A percentile compares a stretch with the other conserved stretches of the same genome.
phyloP scores from a whole-genome alignment of 2,329 filamentous ascomycete genomes.

The Alternaria metachromatica region DNA sequence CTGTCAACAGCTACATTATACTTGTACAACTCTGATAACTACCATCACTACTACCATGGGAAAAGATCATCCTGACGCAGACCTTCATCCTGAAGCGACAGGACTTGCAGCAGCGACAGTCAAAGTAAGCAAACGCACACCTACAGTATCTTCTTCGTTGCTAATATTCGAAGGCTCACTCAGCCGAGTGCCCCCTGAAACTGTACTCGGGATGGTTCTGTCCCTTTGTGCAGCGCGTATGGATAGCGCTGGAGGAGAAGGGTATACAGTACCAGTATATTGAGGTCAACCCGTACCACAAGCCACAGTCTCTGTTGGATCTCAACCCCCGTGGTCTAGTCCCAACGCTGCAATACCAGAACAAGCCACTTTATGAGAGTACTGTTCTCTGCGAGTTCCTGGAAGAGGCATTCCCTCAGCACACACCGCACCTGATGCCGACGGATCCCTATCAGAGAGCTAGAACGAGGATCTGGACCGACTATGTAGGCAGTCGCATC shows the following conservation, averaged over 20 bases:
- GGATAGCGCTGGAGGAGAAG: slow-evolving; percentile 78
- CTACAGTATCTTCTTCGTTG: neutral
- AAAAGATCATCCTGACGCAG: slow-evolving; percentile 45
- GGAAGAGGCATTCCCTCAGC: slow-evolving; percentile 70
- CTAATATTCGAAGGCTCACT: slow-evolving; percentile 33
- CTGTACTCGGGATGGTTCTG: slow-evolving; percentile 80
- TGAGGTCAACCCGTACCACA: slow-evolving; percentile 76
- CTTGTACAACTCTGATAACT: neutral
- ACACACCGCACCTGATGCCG: slow-evolving; percentile 62
- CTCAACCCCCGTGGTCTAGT: slow-evolving; percentile 79
- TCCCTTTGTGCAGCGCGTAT: slow-evolving; percentile 70
- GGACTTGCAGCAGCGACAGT: slow-evolving; percentile 41
- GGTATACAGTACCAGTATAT: slow-evolving; percentile 74
- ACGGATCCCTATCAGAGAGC: slow-evolving; percentile 69
- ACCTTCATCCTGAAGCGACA: slow-evolving; percentile 45
- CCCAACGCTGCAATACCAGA: slow-evolving; percentile 67
- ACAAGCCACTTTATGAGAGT: slow-evolving; percentile 74
- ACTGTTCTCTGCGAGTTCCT: slow-evolving; percentile 77
- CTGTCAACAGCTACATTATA: neutral
- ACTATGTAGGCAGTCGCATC: slow-evolving; percentile 71
- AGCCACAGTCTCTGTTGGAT: slow-evolving; percentile 69
- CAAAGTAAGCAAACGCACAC: slow-evolving; percentile 20
- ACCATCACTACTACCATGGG: slow-evolving; percentile 27
- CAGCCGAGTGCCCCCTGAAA: slow-evolving; percentile 60
- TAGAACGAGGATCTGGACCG: slow-evolving; percentile 73